phyloP scores from a whole-genome alignment of 1,139 yeast species.

The Geotrichum phurueaensis region DNA sequence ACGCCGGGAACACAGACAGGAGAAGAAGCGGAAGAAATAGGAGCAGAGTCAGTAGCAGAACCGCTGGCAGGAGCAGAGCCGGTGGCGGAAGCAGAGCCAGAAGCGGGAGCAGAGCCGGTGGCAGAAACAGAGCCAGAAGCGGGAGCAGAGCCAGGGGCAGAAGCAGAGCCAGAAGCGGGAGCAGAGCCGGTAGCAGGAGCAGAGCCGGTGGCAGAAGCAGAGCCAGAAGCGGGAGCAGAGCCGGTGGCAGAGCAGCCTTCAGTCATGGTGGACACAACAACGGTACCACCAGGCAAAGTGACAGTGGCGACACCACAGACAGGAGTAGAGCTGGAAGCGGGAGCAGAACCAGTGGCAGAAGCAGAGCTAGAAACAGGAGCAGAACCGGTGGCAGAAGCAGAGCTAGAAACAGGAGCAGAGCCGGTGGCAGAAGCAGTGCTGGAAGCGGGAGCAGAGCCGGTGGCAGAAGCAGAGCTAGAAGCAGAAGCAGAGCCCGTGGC shows the following conservation, averaged over 20 bases:
- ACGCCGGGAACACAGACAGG: slow-evolving; percentile 2
- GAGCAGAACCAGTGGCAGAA: slow-evolving; percentile 1
- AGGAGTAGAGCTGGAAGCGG: neutral
- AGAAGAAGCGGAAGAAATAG: neutral
- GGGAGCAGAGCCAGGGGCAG: neutral
- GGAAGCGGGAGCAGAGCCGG: neutral
- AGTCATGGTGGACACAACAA: neutral
- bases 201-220: slow-evolving; percentile 14
- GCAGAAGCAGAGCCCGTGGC: neutral
- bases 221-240: slow-evolving; percentile 7
- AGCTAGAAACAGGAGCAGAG: slow-evolving; percentile 17
- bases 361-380: slow-evolving; percentile 16
- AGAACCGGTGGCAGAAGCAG: slow-evolving; percentile 14
- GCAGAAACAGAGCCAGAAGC: neutral
- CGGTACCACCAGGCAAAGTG: slow-evolving; percentile 1
- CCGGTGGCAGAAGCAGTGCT: neutral
- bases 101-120: neutral
- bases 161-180: neutral
- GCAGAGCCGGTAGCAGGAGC: neutral
- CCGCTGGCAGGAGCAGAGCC: neutral
- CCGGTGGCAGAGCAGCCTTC: neutral
- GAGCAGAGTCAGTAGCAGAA: neutral
- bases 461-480: neutral
- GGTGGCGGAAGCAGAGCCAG: slow-evolving; percentile 11
- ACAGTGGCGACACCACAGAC: neutral